Conservation (phyloP, 2,329 filamentous ascomycete genomes). For the Penicillium decumbens region DNA sequence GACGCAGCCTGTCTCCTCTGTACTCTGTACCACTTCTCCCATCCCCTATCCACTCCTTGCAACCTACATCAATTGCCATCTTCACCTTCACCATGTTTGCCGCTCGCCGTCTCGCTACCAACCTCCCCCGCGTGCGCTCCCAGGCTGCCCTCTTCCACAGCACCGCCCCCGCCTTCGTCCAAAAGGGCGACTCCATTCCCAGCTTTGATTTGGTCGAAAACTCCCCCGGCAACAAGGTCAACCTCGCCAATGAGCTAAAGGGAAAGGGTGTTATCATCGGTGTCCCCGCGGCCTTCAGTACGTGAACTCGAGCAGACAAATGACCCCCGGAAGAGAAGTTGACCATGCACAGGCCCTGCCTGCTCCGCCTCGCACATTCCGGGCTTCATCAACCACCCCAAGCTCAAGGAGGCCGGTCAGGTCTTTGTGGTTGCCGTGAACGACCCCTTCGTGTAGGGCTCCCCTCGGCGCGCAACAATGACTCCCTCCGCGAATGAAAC, state of each 20-base stretch:
- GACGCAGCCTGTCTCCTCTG: conserved; percentile 6
- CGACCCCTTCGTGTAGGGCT: conserved; percentile 82
- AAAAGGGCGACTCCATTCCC: conserved; percentile 75
- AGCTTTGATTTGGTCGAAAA: conserved; percentile 72
- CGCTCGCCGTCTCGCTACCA: conserved; percentile 33
- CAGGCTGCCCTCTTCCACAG: conserved; percentile 38
- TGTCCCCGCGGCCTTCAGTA: conserved; percentile 73
- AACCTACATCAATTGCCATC: not conserved
- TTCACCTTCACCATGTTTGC: conserved; percentile 33
- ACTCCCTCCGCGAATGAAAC: not conserved
- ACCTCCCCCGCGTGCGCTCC: conserved; percentile 28
- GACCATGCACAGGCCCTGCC: conserved; percentile 46
- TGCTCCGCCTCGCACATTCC: conserved; percentile 73
- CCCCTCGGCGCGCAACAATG: not conserved
- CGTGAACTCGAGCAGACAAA: conserved; percentile 23
- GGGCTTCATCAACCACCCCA: conserved; percentile 74
- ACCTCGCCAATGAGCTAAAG: conserved; percentile 71
- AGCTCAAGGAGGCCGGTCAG: conserved; percentile 71
- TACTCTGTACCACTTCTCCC: not conserved
- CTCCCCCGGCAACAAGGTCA: conserved; percentile 89
- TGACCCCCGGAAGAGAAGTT: conserved; percentile 2
- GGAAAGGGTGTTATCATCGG: conserved; percentile 79
- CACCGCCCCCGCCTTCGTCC: conserved; percentile 51
- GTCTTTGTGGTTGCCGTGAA: conserved; percentile 92
- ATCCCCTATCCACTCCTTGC: not conserved